phyloP scores from a whole-genome alignment of 345 rosid genomes.

The Conringia planisiliqua region DNA sequence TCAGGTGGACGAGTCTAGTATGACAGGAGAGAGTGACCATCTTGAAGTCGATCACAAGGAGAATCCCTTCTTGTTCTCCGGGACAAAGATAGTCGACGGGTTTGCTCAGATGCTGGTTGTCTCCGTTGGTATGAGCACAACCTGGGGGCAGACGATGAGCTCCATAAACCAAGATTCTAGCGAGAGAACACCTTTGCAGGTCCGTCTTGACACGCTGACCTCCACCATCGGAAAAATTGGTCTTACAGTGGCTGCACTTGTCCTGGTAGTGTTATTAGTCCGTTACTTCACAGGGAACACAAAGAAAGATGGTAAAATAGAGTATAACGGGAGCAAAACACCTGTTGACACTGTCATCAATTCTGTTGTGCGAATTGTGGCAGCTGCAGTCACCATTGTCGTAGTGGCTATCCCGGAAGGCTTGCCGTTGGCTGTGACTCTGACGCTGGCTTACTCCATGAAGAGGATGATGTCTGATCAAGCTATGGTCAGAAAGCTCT shows the following conservation, averaged over 20 bases:
- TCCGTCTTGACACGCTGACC: constrained; percentile 54
- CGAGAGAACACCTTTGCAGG: constrained; percentile 65
- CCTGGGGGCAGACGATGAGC: constrained; percentile 68
- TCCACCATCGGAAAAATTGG: constrained; percentile 60
- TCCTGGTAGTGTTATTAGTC: constrained; percentile 48
- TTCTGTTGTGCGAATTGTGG: constrained; percentile 46
- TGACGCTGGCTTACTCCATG: constrained; percentile 76
- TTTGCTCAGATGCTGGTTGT: constrained; percentile 55
- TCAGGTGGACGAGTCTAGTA: constrained; percentile 53
- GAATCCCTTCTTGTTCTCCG: constrained; percentile 52
- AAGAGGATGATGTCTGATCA: constrained; percentile 73
- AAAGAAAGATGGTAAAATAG: constrained; percentile 34
- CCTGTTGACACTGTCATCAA: constrained; percentile 39
- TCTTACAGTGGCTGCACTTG: constrained; percentile 57
- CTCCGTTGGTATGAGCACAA: constrained; percentile 62
- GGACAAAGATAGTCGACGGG: constrained; percentile 48
- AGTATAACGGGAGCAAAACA: constrained; percentile 44
- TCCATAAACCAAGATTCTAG: constrained; percentile 42
- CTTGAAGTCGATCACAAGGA: constrained; percentile 35
- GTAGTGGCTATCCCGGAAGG: constrained; percentile 79
- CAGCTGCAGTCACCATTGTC: constrained; percentile 67
- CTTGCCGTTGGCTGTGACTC: constrained; percentile 66
- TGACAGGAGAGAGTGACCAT: constrained; percentile 54
- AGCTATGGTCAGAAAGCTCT: constrained; percentile 68
- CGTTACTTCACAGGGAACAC: constrained; percentile 73